Percentiles rank a stretch among this genome's conserved stretches.
Evolutionary conservation across 305 asterid species (phyloP).

Genomic region (Fraxinus platypoda): DNA sequence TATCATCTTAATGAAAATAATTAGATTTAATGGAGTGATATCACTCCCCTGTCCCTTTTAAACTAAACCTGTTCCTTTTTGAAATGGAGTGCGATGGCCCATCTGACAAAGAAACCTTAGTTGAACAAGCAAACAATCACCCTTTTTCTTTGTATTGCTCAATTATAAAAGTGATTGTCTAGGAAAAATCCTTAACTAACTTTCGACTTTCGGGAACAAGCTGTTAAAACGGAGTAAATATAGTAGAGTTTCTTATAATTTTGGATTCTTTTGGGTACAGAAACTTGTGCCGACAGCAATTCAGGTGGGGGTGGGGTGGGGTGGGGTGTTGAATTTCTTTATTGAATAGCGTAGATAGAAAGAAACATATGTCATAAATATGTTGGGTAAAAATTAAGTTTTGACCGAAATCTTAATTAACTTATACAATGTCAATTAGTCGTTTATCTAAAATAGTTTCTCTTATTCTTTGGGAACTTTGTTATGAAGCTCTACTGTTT

Average conservation of each 20-base stretch:
- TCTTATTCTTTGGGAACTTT: not conserved
- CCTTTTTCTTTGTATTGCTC: constrained; percentile 1
- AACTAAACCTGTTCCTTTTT: constrained; percentile 33
- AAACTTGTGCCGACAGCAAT: constrained; percentile 50
- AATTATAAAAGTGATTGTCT: not conserved
- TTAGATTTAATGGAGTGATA: constrained; percentile 32
- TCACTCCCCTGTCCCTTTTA: constrained; percentile 28
- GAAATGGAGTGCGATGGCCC: constrained; percentile 31
- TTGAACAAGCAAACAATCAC: constrained; percentile 44
- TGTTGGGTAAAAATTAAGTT: not conserved
- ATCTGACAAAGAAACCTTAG: constrained; percentile 63
- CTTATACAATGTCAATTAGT: not conserved
- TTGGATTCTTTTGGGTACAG: constrained; percentile 7
- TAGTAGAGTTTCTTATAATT: not conserved
- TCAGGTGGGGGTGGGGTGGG: not conserved
- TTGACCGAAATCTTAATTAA: not conserved
- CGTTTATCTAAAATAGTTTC: not conserved
- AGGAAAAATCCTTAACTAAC: constrained; percentile 38
- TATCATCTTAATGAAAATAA: constrained; percentile 6
- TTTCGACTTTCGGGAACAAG: constrained; percentile 32
- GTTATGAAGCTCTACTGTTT: not conserved
- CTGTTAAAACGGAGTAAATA: constrained; percentile 26
- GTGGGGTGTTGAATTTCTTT: constrained; percentile 1
- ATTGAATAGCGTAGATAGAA: not conserved
- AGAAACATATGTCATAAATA: not conserved